phyloP scores from a whole-genome alignment of 805 yeast species.

The Yarrowia alimentaria region DNA sequence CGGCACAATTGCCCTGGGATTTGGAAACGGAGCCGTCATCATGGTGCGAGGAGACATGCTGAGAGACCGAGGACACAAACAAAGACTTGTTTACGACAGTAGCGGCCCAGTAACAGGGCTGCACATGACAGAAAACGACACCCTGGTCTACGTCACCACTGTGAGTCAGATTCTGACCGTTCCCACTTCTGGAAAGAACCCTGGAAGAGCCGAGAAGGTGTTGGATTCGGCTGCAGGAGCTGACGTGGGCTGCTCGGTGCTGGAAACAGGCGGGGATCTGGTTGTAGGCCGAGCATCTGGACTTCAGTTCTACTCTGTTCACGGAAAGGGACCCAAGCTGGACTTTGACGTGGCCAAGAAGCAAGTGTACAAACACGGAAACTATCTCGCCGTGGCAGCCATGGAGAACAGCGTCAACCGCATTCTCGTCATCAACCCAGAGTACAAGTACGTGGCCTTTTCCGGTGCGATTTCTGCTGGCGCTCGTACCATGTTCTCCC shows the following conservation, averaged over 20 bases:
- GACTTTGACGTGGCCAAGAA: slow-evolving; percentile 58
- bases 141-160: slow-evolving; percentile 65
- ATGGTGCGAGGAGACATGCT: slow-evolving; percentile 82
- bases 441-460: slow-evolving; percentile 67
- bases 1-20: slow-evolving; percentile 71
- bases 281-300: slow-evolving; percentile 66
- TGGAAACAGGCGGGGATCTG: slow-evolving; percentile 46
- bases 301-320: slow-evolving; percentile 58
- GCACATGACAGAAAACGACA: slow-evolving; percentile 48
- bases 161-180: slow-evolving; percentile 69
- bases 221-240: slow-evolving; percentile 51
- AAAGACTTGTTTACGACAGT: slow-evolving; percentile 70
- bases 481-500: slow-evolving; percentile 55
- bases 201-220: slow-evolving; percentile 55
- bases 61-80: slow-evolving; percentile 87
- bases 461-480: slow-evolving; percentile 65
- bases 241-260: slow-evolving; percentile 46
- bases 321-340: slow-evolving; percentile 47
- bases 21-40: slow-evolving; percentile 78
- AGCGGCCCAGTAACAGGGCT: slow-evolving; percentile 72
- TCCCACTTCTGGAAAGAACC: slow-evolving; percentile 74
- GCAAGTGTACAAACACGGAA: slow-evolving; percentile 49
- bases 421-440: slow-evolving; percentile 64
- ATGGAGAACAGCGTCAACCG: slow-evolving; percentile 44
- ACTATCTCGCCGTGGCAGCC: slow-evolving; percentile 59